Conservation (phyloP, 1,284 basidiomycete species). For the Ceratobasidium sp. region DNA sequence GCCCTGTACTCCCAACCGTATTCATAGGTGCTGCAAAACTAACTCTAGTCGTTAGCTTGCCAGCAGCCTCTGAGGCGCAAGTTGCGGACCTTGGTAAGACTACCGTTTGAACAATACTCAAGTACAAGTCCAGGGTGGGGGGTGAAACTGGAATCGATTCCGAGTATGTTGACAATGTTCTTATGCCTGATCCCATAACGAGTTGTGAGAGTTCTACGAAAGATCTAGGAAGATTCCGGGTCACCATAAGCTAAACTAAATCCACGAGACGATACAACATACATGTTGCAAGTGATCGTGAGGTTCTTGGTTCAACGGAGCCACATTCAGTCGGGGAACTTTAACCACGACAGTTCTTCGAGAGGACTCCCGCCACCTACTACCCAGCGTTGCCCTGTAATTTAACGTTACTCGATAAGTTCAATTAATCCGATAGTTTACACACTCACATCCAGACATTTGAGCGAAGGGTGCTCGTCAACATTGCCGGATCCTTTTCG, state of each 20-base stretch:
- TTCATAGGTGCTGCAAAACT: not conserved
- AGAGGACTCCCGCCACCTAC: not conserved
- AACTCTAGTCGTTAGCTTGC: not conserved
- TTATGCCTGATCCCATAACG: slow-evolving; percentile 9
- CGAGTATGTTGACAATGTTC: slow-evolving; percentile 26
- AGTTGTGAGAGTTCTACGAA: not conserved
- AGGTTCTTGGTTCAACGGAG: not conserved
- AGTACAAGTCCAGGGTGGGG: slow-evolving; percentile 19
- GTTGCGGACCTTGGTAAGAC: not conserved
- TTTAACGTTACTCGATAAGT: not conserved
- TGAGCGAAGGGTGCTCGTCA: slow-evolving; percentile 5
- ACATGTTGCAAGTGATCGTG: slow-evolving; percentile 28
- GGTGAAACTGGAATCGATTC: not conserved
- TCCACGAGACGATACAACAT: not conserved
- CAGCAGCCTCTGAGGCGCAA: too few relatives aligned
- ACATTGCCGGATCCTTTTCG: not conserved
- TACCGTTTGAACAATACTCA: not conserved
- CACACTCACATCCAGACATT: slow-evolving; percentile 32
- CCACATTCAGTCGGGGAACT: not conserved
- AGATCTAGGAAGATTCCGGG: not conserved
- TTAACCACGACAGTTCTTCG: not conserved
- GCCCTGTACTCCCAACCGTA: not conserved
- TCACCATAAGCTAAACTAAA: too few relatives aligned
- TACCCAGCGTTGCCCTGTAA: not conserved
- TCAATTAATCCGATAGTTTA: not conserved